Evolutionary conservation across 768 basidiomycete genomes (phyloP), one percentile per base, ranked within the genome.

Genomic region (Mycena metata): DNA sequence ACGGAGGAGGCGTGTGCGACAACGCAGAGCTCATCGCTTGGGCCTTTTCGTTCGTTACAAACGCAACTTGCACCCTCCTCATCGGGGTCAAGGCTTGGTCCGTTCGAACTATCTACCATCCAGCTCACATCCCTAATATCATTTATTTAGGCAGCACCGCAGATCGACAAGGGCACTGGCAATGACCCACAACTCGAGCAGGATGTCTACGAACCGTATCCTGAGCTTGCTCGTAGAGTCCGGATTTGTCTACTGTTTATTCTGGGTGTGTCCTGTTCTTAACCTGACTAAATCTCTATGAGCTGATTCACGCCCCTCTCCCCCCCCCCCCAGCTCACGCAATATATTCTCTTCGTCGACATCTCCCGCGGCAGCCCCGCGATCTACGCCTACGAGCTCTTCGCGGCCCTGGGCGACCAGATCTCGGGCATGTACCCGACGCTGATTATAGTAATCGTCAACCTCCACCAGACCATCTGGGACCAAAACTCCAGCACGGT

Each of bases 221-320:
- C 63, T 73, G 19, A 52, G 60, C 16, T 7, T 73, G 17, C 62
- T 73, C 15, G 72, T 73, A 8, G 72, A 73, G 35, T 73, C 72
- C 12, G 72, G 72, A 12, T 68, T 69, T 45, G 57, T 70, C 26
- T 73, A 73, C 26, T 73, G 69, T 41, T n/a, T 70, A 21, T 73
- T 73, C 63, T 72, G 68, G 71, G 71, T 64, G 19, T 19, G 51
- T 60, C n/a, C n/a, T n/a, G n/a, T n/a, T n/a, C n/a, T n/a, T n/a
- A n/a, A n/a, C n/a, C n/a, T n/a, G n/a, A n/a, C n/a, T n/a, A n/a
- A n/a, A n/a, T n/a, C n/a, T n/a, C n/a, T n/a, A n/a, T n/a, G n/a
- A n/a, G n/a, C n/a, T n/a, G n/a, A n/a, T n/a, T n/a, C n/a, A n/a
- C n/a, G n/a, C n/a, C n/a, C n/a, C n/a, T n/a, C n/a, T n/a, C n/a